Conservation (phyloP, 257 asterid species). For the Nicotiana sylvestris region DNA sequence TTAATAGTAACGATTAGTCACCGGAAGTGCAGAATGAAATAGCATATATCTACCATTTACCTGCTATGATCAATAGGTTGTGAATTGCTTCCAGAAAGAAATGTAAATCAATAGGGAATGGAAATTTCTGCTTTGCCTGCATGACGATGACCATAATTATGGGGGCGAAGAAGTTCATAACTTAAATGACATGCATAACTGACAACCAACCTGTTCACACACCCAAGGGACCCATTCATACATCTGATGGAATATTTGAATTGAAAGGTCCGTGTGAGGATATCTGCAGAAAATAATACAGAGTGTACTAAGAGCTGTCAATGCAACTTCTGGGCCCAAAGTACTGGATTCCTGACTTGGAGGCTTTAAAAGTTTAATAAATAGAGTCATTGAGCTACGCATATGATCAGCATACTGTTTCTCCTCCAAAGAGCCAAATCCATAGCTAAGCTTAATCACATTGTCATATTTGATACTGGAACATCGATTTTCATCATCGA, state of each 20-base stretch:
- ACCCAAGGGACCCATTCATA: conserved; percentile 79
- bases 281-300: conserved; percentile 64
- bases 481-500: conserved; percentile 24
- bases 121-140: conserved; percentile 60
- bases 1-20: not conserved
- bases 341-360: conserved; percentile 42
- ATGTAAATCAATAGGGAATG: conserved; percentile 42
- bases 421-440: conserved; percentile 35
- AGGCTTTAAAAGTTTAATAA: conserved; percentile 69
- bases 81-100: conserved; percentile 76
- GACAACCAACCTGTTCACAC: conserved; percentile 59
- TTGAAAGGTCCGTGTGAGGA: conserved; percentile 52
- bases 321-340: conserved; percentile 47
- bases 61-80: conserved; percentile 54
- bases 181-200: conserved; percentile 12
- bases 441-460: conserved; percentile 19
- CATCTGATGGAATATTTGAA: conserved; percentile 50
- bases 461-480: conserved; percentile 30
- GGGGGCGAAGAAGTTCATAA: conserved; percentile 4
- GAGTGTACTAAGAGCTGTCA: conserved; percentile 68
- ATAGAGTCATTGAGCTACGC: conserved; percentile 43
- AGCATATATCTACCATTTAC: conserved; percentile 27
- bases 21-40: not conserved
- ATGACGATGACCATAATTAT: conserved; percentile 16
- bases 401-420: conserved; percentile 60